Conservation (phyloP, 1,284 basidiomycete genomes). For the Cryptococcus amylolentus region DNA sequence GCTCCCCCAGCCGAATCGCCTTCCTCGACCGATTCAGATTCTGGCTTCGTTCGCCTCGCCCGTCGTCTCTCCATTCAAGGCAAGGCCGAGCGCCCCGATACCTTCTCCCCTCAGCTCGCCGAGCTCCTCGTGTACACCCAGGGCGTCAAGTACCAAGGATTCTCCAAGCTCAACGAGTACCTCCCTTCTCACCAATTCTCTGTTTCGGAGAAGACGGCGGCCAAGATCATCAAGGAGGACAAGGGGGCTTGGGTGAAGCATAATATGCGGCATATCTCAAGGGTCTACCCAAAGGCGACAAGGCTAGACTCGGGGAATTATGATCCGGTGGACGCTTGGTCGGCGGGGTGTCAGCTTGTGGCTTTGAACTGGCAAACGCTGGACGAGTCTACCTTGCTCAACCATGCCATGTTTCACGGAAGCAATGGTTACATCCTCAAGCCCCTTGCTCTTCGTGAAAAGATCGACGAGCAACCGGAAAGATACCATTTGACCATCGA, state of each 20-base stretch:
- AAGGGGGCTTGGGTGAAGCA: slow-evolving; percentile 83
- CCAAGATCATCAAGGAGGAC: slow-evolving; percentile 52
- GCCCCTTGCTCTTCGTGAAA: slow-evolving; percentile 68
- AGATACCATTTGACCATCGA: slow-evolving; percentile 51
- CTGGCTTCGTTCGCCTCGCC: slow-evolving; percentile 32
- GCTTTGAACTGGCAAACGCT: slow-evolving; percentile 98
- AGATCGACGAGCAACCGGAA: slow-evolving; percentile 60
- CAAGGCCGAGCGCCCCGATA: slow-evolving; percentile 31
- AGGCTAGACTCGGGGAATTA: slow-evolving; percentile 84
- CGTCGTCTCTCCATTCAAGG: slow-evolving; percentile 25
- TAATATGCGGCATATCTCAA: slow-evolving; percentile 75
- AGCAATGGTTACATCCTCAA: slow-evolving; percentile 87
- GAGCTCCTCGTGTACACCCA: slow-evolving; percentile 88
- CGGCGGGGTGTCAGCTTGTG: slow-evolving; percentile 85
- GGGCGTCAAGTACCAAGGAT: slow-evolving; percentile 89
- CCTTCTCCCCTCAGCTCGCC: slow-evolving; percentile 71
- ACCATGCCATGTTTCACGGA: slow-evolving; percentile 93
- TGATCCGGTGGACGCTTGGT: slow-evolving; percentile 85
- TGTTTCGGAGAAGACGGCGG: slow-evolving; percentile 77
- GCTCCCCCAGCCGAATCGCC: slow-evolving; percentile 29
- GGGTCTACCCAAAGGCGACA: slow-evolving; percentile 85
- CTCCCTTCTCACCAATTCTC: slow-evolving; percentile 88
- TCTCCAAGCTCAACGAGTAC: slow-evolving; percentile 86
- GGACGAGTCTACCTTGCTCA: slow-evolving; percentile 83
- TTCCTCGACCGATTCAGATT: slow-evolving; percentile 45